These are phyloP conservation scores for Alternaria sp. DNA, from an alignment of 2,329 filamentous ascomycete genomes.

Conservation along the genomic window DNA sequence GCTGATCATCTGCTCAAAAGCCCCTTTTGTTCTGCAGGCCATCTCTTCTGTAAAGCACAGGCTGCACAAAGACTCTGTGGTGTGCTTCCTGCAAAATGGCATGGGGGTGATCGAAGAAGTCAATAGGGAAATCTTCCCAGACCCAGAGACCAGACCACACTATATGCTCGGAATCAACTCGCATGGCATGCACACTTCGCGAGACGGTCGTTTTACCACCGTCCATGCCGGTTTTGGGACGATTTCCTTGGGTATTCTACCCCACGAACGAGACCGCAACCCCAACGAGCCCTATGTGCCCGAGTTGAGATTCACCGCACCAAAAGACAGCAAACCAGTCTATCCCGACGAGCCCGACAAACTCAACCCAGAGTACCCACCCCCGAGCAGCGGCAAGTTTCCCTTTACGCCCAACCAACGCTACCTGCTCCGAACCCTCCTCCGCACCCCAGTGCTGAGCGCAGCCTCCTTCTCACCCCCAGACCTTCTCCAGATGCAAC, in stretches of 20 bases:
- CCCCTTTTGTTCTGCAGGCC: constrained; percentile 71
- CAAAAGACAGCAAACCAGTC: constrained; percentile 5
- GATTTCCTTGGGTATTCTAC: constrained; percentile 63
- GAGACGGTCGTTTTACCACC: constrained; percentile 60
- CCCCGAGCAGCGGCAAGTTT: constrained; percentile 29
- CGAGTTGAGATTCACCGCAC: constrained; percentile 20
- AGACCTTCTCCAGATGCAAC: constrained; percentile 74
- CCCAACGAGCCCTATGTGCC: constrained; percentile 36
- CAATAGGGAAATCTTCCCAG: constrained; percentile 73
- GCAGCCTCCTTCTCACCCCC: constrained; percentile 66
- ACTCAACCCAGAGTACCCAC: constrained; percentile 25
- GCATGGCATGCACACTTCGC: constrained; percentile 61
- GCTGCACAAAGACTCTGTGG: constrained; percentile 71
- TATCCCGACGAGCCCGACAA: constrained; percentile 19
- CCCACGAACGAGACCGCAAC: constrained; percentile 46
- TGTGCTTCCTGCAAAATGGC: constrained; percentile 81
- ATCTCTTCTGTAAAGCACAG: constrained; percentile 72
- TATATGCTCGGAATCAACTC: constrained; percentile 77
- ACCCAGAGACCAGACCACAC: constrained; percentile 70
- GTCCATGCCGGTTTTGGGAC: constrained; percentile 67
- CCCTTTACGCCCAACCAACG: constrained; percentile 56
- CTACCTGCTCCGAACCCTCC: constrained; percentile 72
- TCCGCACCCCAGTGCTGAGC: constrained; percentile 67
- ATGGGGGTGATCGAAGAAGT: constrained; percentile 84
- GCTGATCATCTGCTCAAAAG: constrained; percentile 81